Conservation (phyloP, 176 grass and related monocot genomes). For the Oryza rufipogon region DNA sequence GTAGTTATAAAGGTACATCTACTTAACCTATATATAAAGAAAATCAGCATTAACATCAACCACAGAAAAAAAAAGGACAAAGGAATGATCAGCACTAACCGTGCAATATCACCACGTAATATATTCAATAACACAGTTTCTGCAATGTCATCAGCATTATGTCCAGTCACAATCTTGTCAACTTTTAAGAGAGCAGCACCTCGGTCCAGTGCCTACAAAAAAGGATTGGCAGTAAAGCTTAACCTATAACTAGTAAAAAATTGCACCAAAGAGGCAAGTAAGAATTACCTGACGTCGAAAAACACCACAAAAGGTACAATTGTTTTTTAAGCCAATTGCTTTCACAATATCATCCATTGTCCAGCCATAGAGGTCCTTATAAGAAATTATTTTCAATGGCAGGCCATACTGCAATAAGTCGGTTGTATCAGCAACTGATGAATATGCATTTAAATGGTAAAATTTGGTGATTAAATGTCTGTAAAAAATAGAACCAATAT, state of each 20-base stretch:
- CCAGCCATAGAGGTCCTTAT: constrained; percentile 97
- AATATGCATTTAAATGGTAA: constrained; percentile 26
- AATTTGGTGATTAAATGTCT: background rate
- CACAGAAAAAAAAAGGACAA: constrained; percentile 4
- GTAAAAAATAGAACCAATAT: background rate
- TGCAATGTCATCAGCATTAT: constrained; percentile 99
- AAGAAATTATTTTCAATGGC: constrained; percentile 91
- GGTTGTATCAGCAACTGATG: constrained; percentile 14
- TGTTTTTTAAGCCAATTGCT: constrained; percentile 92
- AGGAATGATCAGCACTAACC: constrained; percentile 50
- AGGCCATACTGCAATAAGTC: constrained; percentile 71
- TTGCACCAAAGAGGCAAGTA: constrained; percentile 15
- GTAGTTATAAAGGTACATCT: constrained; percentile 94
- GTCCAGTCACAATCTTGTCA: constrained; percentile 96
- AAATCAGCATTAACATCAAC: constrained; percentile 26
- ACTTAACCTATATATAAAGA: constrained; percentile 88
- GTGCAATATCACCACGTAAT: constrained; percentile 95
- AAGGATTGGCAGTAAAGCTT: background rate
- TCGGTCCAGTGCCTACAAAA: constrained; percentile 76
- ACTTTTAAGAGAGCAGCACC: constrained; percentile 86
- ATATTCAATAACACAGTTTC: constrained; percentile 98
- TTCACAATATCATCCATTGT: constrained; percentile 99
- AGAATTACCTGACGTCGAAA: constrained; percentile 86
- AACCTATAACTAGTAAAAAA: constrained; percentile 13
- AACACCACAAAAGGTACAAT: constrained; percentile 97